Evolutionary conservation across 495 filamentous ascomycete species (phyloP), one percentile per base, ranked within the genome.

Genomic region (Aspergillus egyptiacus): DNA sequence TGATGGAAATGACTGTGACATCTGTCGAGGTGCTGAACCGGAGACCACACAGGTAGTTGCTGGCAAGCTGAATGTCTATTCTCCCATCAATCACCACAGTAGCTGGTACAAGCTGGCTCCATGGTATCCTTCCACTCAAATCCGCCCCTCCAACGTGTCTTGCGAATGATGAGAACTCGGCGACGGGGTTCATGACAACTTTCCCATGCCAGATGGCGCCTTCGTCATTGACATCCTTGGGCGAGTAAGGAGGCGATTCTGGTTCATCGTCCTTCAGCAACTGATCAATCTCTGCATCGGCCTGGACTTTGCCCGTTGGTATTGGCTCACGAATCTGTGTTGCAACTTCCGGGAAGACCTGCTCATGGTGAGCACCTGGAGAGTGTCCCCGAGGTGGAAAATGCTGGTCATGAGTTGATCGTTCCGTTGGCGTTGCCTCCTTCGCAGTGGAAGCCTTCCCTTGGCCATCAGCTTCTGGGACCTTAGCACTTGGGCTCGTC

Each of bases 271-370:
- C 90, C 57, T 87, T 82, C 4, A 98, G 76, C 37, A 98, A 69
- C 41, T 86, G 79, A 64, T 98, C 93, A 33, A 98, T 89, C 50
- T 98, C 93, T 13, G 88, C 79, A 64, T 98, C 93, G 13, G 78
- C 79, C 78, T 54, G 86, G 65, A 48, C 74, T 68, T 54, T 67
- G 41, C 64, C 53, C 24, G 49, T 55, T 5, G 66, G 72, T 7
- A 74, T 60, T 13, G 71, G 67, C 42, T 74, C 65, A 14, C 64
- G 66, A 20, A 74, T 64, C 39, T 69, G 65, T 13, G 67, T 54
- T 11, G 67, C 55, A 27, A 72, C 60, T 52, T 74, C 71, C 1
- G 71, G 71, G 53, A 74, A 74, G 25, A 72, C 62, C 31, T 67
- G 60, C 14, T 74, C 71, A 31, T 69, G 64, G 31, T 62, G 57